These are phyloP conservation scores for Toxicodendron radicans DNA, from an alignment of 345 rosid species.

Conservation along the genomic window DNA sequence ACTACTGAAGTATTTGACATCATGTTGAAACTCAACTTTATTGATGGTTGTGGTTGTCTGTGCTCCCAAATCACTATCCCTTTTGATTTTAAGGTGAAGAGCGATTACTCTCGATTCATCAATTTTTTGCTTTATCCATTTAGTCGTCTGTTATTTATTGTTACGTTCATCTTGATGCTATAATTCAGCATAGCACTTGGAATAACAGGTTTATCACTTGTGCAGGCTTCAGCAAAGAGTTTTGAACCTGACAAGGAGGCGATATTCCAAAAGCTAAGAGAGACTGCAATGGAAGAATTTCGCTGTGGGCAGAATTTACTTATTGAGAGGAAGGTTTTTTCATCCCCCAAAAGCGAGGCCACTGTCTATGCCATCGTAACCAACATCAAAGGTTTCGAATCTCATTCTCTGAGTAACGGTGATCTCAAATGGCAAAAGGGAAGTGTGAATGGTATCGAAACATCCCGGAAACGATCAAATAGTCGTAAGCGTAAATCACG, in stretches of 20 bases:
- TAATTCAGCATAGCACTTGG: neutral
- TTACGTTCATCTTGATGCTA: neutral
- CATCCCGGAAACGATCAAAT: conserved; percentile 56
- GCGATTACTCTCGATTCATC: neutral
- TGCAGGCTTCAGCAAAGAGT: conserved; percentile 50
- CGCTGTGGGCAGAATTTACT: conserved; percentile 55
- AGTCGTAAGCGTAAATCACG: conserved; percentile 50
- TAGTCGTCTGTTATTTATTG: neutral
- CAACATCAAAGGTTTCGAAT: conserved; percentile 51
- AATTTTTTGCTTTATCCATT: neutral
- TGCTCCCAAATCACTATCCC: conserved; percentile 61
- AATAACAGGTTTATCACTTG: neutral
- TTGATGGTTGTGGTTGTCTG: conserved; percentile 78
- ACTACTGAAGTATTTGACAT: conserved; percentile 64
- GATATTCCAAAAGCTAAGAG: conserved; percentile 49
- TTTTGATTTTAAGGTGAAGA: conserved; percentile 65
- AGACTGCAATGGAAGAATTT: conserved; percentile 48
- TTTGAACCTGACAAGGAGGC: conserved; percentile 47
- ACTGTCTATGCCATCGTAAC: conserved; percentile 64
- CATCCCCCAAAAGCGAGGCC: conserved; percentile 54
- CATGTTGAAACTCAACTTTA: conserved; percentile 62
- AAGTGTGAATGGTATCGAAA: conserved; percentile 29
- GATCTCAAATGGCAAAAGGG: conserved; percentile 49
- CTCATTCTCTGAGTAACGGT: conserved; percentile 39
- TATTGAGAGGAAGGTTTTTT: conserved; percentile 35